A percentile compares a stretch with the other conserved stretches of the same genome.
Evolutionary conservation across 208 protist genomes (phyloP).

Genomic region (Crithidia expoeki): DNA sequence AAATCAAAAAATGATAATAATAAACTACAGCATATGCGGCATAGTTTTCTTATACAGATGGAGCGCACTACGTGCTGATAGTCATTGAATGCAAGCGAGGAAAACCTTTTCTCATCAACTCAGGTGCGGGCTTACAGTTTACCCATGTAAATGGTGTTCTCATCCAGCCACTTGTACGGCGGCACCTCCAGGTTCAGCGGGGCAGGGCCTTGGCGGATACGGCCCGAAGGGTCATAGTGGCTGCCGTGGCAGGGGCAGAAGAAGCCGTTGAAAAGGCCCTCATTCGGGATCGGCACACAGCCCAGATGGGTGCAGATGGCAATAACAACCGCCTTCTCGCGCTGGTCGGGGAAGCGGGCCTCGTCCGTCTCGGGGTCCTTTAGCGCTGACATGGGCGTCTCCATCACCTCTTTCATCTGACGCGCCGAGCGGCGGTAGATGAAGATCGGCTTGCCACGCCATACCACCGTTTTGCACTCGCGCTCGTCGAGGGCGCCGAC

Average conservation of each 20-base stretch:
- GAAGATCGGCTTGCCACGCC: conserved; percentile 99
- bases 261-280: conserved; percentile 97
- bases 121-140: conserved; percentile 75
- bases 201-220: conserved; percentile 98
- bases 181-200: conserved; percentile 99
- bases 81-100: no score
- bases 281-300: conserved; percentile 97
- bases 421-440: conserved; percentile 95
- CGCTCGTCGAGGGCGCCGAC: conserved; percentile 91
- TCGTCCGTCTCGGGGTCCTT: conserved; percentile 96
- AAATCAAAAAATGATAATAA: no score
- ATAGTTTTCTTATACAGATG: no score
- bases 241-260: conserved; percentile 99
- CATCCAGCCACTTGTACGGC: conserved; percentile 95
- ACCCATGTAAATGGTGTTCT: conserved; percentile 95
- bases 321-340: conserved; percentile 95
- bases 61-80: no score
- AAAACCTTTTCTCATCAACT: no score
- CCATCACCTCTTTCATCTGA: conserved; percentile 92
- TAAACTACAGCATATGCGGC: no score
- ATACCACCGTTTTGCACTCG: conserved; percentile 95
- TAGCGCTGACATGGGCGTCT: conserved; percentile 87
- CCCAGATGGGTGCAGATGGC: conserved; percentile 99
- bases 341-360: conserved; percentile 85
- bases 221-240: conserved; percentile 98